Evolutionary conservation across 805 yeast species (phyloP), one percentile per base, ranked within the genome.

Genomic region (Zygosaccharomyces lentus): DNA sequence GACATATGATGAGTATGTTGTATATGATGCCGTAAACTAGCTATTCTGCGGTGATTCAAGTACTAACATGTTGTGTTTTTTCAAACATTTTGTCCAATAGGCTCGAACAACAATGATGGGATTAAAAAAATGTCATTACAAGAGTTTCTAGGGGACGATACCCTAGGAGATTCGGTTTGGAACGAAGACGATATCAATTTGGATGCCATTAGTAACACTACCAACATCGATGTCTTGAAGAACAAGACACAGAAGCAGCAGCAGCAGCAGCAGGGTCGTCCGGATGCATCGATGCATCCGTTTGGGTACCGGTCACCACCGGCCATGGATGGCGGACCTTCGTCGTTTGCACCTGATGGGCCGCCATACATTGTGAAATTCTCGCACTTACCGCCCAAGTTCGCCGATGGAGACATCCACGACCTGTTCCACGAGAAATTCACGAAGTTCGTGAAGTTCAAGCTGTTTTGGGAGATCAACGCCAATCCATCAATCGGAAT

Each of bases 321-420:
- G 34, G 9, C 36, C 34, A 29, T 29, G 32, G 32, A 29, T 9
- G 39, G 43, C 23, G 21, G 27, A 6, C 41, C 26, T 12, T 29
- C 44, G 9, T 38, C 45, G 5, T 40, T 37, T 37, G 37, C 46
- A 15, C 48, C 47, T 10, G 50, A 51, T 16, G 61, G 63, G 0
- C 84, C 86, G 0, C 90, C 90, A 1, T 83, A 72, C 59, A 82
- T 83, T 46, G 77, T 78, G 37, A 84, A 82, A 58, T 70, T 85
- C 44, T 62, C 77, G 6, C 79, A 81, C 49, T 62, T 85, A 30
- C 87, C 89, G 0, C 68, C 76, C 2, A 72, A 72, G 17, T 73
- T 81, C 42, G 72, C 76, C 17, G 67, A 67, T 42, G 73, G 77
- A 42, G 67, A 65, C 34, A 67, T 84, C 16, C 73, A 71, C 43